These are phyloP conservation scores for Globomyces pollinis-pini DNA, from an alignment of 192 early-diverging fungal genomes.

Conservation along the genomic window DNA sequence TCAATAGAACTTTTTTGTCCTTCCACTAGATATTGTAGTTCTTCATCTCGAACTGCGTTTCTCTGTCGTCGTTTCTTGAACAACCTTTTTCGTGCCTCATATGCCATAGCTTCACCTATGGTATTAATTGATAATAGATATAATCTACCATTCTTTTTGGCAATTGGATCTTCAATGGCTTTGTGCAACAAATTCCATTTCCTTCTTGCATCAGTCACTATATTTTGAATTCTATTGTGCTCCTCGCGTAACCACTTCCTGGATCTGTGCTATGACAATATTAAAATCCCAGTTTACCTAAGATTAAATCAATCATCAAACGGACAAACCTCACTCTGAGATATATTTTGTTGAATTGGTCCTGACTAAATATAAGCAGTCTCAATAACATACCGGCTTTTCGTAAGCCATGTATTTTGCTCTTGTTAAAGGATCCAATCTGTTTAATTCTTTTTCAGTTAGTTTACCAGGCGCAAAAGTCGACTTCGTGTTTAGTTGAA, in stretches of 20 bases:
- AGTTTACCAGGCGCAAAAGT: constrained; percentile 25
- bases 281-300: too few species aligned
- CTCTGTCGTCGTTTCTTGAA: constrained; percentile 20
- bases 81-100: constrained; percentile 22
- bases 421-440: constrained; percentile 17
- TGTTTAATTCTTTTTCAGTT: constrained; percentile 7
- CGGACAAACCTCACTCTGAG: constrained; percentile 20
- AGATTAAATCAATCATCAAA: too few species aligned
- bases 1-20: constrained; percentile 47
- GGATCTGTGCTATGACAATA: constrained; percentile 6
- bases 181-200: constrained; percentile 23
- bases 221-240: constrained; percentile 7
- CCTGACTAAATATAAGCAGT: too few species aligned
- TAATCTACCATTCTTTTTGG: constrained; percentile 15
- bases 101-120: constrained; percentile 26
- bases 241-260: constrained; percentile 17
- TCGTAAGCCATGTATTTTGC: constrained; percentile 41
- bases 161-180: constrained; percentile 9
- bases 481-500: constrained; percentile 24
- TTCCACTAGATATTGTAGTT: constrained; percentile 45
- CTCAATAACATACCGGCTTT: constrained; percentile 16
- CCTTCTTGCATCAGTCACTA: constrained; percentile 16
- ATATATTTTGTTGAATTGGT: constrained; percentile 27
- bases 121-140: constrained; percentile 21
- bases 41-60: constrained; percentile 25